phyloP scores from a whole-genome alignment of 495 filamentous ascomycete species.

The Tuber umbilicatum region DNA sequence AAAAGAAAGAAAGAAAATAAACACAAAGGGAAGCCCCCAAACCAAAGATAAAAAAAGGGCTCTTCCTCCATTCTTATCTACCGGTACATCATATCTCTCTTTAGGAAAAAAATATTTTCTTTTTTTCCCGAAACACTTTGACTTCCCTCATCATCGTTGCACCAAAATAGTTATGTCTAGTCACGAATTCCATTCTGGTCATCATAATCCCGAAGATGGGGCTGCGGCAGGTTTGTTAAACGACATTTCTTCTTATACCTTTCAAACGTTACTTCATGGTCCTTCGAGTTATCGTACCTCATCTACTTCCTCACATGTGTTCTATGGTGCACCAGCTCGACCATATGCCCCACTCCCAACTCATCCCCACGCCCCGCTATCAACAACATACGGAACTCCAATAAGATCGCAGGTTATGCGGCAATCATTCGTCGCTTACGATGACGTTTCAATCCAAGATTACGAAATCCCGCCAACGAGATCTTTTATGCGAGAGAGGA shows the following conservation, averaged over 20 bases:
- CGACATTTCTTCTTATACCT: slow-evolving; percentile 2
- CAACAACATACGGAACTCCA: slow-evolving; percentile 17
- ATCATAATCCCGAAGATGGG: slow-evolving; percentile 23
- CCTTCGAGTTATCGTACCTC: slow-evolving; percentile 28
- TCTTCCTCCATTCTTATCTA: neutral
- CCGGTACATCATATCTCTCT: slow-evolving; percentile 3
- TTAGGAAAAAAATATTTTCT: slow-evolving; percentile 7
- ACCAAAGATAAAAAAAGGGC: neutral
- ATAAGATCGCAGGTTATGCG: slow-evolving; percentile 20
- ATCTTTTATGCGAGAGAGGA: slow-evolving; percentile 5
- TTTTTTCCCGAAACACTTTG: slow-evolving; percentile 8
- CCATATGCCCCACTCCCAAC: slow-evolving; percentile 19
- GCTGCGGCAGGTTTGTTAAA: slow-evolving; percentile 3
- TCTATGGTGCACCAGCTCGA: slow-evolving; percentile 20
- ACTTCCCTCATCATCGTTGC: neutral
- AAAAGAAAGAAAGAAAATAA: slow-evolving; percentile 1
- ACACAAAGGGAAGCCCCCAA: slow-evolving; percentile 1
- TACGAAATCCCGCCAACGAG: slow-evolving; percentile 9
- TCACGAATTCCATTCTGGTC: slow-evolving; percentile 31
- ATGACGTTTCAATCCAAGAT: neutral
- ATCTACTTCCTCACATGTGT: slow-evolving; percentile 17
- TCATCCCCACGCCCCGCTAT: slow-evolving; percentile 21
- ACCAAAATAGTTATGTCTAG: slow-evolving; percentile 27
- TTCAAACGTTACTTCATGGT: slow-evolving; percentile 16
- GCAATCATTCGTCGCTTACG: slow-evolving; percentile 3